Evolutionary conservation across 371 early-diverging fungal species (phyloP).

Genomic region (Mucor saturninus): DNA sequence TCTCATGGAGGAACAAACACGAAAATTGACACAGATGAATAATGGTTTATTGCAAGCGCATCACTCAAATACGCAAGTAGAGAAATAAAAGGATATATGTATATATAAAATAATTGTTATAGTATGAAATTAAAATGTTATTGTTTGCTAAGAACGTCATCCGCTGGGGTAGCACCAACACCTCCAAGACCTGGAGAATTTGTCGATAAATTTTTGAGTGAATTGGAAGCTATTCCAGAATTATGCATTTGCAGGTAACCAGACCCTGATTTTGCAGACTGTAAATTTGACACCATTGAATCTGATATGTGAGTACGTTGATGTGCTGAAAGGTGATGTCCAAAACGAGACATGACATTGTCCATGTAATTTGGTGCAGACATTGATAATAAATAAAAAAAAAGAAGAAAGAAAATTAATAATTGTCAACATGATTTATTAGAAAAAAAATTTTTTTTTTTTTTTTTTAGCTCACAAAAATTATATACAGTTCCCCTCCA

Average conservation of each 20-base stretch:
- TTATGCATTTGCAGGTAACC: constrained; percentile 4
- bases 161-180: not conserved
- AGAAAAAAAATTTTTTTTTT: not conserved
- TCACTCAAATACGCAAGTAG: not conserved
- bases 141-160: not conserved
- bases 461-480: not conserved
- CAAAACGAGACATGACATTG: constrained; percentile 37
- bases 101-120: not conserved
- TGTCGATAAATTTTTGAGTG: constrained; percentile 8
- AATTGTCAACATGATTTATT: not conserved
- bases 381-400: constrained; percentile 13
- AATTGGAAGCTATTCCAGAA: constrained; percentile 1
- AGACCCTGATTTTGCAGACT: constrained; percentile 22
- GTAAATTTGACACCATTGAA: constrained; percentile 25
- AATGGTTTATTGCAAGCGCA: not conserved
- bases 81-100: not conserved
- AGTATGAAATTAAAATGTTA: not conserved
- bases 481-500: constrained; percentile 3
- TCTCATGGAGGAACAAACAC: constrained; percentile 6
- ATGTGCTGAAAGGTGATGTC: constrained; percentile 32
- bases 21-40: not conserved
- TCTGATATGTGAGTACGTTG: constrained; percentile 30
- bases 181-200: not conserved
- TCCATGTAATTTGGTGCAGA: constrained; percentile 27
- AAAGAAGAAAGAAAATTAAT: not conserved